Evolutionary conservation across 2,329 filamentous ascomycete genomes (phyloP), one percentile per base, ranked within the genome.

Genomic region (Xylaria arbuscula): DNA sequence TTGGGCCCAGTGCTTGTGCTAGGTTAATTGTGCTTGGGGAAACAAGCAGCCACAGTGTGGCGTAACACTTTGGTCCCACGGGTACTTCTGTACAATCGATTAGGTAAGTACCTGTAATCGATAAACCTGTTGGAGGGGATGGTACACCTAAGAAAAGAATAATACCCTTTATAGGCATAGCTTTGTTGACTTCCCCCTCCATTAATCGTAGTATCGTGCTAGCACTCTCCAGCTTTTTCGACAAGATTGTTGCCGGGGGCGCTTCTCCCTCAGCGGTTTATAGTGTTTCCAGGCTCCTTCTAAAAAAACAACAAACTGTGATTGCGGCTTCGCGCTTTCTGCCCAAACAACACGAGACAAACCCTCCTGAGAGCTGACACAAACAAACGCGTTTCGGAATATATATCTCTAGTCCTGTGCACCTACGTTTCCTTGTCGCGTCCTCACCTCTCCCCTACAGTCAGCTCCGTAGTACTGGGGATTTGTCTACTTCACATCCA

Each of bases 181-280:
- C 19, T 68, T 68, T 70, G 68, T 70, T 67, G 68, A 70, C 68
- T 70, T 70, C 67, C 68, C 65, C 66, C 66, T 68, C 66, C 62
- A 68, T 57, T 68, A 64, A 64, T 64, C 56, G 61, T 62, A 68
- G 61, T 58, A 68, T 67, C 64, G 68, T 47, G 55, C 38, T 45
- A 56, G 59, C 56, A 59, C 38, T 38, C 50, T 59, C 55, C 56
- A 67, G 64, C 64, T 62, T 64, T 64, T 64, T 61, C 51, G 42
- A 64, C 28, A 48, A 64, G 67, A 64, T 48, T 63, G 64, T 69
- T 62, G 47, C 64, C 61, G 45, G 42, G 64, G 15, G 38, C 60
- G 47, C 55, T 45, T 65, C 62, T 60, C 28, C 57, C 66, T 48
- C 32, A 55, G 60, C 51, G 55, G 50, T 58, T 22, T 32, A 50